phyloP scores from a whole-genome alignment of 495 filamentous ascomycete species.

The Podospora appendiculata region DNA sequence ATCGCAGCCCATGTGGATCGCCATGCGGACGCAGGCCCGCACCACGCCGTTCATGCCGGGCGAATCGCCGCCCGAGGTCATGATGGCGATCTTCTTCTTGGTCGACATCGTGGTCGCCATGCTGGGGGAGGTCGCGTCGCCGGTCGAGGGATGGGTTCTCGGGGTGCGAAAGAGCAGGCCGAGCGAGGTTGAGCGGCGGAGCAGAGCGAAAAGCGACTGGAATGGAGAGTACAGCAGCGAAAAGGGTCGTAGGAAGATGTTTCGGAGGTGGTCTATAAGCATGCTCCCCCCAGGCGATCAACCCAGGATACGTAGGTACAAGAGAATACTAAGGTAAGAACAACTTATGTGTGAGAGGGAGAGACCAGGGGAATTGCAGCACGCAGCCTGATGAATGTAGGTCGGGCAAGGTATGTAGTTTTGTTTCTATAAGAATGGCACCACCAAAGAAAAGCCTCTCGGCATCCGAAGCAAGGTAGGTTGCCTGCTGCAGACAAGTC shows the following conservation, averaged over 20 bases:
- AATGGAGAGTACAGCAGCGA: conserved; percentile 16
- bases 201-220: conserved; percentile 14
- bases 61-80: conserved; percentile 96
- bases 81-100: conserved; percentile 81
- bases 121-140: conserved; percentile 4
- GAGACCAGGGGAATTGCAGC: too few relatives aligned
- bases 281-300: conserved; percentile 17
- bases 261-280: neutral
- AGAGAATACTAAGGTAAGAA: conserved; percentile 1
- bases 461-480: too few relatives aligned
- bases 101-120: conserved; percentile 22
- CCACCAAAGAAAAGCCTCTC: too few relatives aligned
- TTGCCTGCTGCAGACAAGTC: too few relatives aligned
- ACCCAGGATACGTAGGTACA: conserved; percentile 13
- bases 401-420: too few relatives aligned
- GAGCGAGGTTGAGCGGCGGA: conserved; percentile 15
- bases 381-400: too few relatives aligned
- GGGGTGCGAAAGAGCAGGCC: conserved; percentile 7
- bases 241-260: conserved; percentile 15
- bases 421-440: too few relatives aligned
- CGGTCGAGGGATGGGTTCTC: neutral
- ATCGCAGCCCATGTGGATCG: conserved; percentile 79
- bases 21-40: conserved; percentile 87
- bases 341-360: too few relatives aligned
- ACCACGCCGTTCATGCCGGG: conserved; percentile 97